These are phyloP conservation scores for Penicillium angulare DNA, from an alignment of 495 filamentous ascomycete genomes.

Conservation along the genomic window DNA sequence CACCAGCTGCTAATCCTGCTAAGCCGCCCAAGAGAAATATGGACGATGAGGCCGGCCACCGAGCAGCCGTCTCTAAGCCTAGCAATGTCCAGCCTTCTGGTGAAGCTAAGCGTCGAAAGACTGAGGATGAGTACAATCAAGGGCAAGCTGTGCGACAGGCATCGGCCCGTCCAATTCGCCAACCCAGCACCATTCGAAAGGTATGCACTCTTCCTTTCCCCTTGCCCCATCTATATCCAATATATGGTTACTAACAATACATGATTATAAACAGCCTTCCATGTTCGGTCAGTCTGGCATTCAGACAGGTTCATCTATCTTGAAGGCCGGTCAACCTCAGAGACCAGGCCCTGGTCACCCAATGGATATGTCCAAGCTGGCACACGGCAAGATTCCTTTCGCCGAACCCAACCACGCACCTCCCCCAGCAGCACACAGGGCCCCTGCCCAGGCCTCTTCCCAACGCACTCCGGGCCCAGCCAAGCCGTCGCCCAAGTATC, in stretches of 20 bases:
- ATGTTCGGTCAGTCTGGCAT: conserved; percentile 56
- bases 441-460: conserved; percentile 43
- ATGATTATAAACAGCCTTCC: conserved; percentile 44
- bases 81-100: conserved; percentile 45
- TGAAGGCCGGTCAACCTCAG: conserved; percentile 44
- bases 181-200: conserved; percentile 70
- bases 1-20: conserved; percentile 59
- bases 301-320: conserved; percentile 36
- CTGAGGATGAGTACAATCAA: conserved; percentile 55
- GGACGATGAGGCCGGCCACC: conserved; percentile 49
- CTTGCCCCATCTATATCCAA: neutral
- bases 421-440: conserved; percentile 54
- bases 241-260: neutral
- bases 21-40: conserved; percentile 63
- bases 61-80: conserved; percentile 41
- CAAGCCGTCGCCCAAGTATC: conserved; percentile 74
- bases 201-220: conserved; percentile 38
- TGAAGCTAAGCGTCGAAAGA: conserved; percentile 57
- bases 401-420: conserved; percentile 62
- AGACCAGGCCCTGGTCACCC: conserved; percentile 65
- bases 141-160: conserved; percentile 49
- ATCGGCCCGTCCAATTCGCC: conserved; percentile 80
- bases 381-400: conserved; percentile 87
- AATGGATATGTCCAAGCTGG: conserved; percentile 76
- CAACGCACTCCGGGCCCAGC: conserved; percentile 46